Percentiles rank a stretch among this genome's conserved stretches.
Conservation (phyloP, 2,329 filamentous ascomycete genomes). For the Tolypocladium ophioglossoides region DNA sequence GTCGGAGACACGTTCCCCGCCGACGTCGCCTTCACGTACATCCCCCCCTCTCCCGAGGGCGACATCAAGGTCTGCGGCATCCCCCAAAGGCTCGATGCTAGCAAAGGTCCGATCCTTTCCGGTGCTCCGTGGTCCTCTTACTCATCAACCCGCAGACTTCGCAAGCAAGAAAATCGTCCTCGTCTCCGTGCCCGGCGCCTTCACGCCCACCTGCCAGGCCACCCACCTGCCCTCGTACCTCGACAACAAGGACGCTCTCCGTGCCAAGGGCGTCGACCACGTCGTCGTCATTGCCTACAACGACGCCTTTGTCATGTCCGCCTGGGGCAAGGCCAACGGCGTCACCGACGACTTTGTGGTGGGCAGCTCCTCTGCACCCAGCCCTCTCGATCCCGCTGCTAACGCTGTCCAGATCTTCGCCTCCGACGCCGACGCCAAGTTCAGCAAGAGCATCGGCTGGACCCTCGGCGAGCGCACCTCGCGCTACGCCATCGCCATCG, state of each 20-base stretch:
- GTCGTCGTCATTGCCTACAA: constrained; percentile 77
- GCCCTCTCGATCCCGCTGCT: background rate
- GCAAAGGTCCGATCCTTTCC: constrained; percentile 47
- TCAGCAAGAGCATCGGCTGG: constrained; percentile 74
- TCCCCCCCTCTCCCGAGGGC: constrained; percentile 62
- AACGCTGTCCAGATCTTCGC: constrained; percentile 52
- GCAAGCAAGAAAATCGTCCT: constrained; percentile 45
- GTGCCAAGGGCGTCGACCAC: constrained; percentile 71
- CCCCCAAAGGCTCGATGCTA: constrained; percentile 68
- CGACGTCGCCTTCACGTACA: constrained; percentile 73
- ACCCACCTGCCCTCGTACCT: constrained; percentile 76
- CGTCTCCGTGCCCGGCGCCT: constrained; percentile 56
- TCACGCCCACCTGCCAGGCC: constrained; percentile 79
- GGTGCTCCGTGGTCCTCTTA: too few relatives aligned
- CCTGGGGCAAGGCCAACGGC: constrained; percentile 81
- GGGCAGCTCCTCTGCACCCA: constrained; percentile 14
- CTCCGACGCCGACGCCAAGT: constrained; percentile 56
- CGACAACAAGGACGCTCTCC: constrained; percentile 57
- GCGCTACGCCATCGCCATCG: constrained; percentile 71
- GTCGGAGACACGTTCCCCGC: constrained; percentile 76
- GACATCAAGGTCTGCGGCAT: constrained; percentile 68
- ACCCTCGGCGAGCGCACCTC: constrained; percentile 61
- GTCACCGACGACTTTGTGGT: constrained; percentile 58
- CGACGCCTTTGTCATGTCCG: constrained; percentile 79
- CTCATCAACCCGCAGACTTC: too few relatives aligned